Percentiles rank a stretch among this genome's conserved stretches.
These are phyloP conservation scores for Vachellia collinsii DNA, from an alignment of 306 rosid genomes.

Conservation along the genomic window DNA sequence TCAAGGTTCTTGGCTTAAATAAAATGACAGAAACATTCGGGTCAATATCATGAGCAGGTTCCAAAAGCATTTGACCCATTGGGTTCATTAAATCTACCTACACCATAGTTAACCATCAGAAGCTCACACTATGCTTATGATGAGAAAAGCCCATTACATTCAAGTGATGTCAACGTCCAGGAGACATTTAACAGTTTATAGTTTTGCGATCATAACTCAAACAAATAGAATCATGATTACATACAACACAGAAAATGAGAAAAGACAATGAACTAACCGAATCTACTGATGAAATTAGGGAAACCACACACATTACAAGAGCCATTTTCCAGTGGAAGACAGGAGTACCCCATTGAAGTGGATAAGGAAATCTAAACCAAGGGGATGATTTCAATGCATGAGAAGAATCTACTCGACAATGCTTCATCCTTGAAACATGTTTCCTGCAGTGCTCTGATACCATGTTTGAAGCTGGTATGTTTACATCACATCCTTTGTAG, in stretches of 20 bases:
- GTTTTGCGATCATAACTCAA: not conserved
- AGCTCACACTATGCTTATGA: not conserved
- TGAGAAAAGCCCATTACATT: not conserved
- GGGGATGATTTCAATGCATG: constrained; percentile 78
- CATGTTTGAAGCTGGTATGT: constrained; percentile 87
- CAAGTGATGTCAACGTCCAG: not conserved
- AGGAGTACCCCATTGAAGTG: constrained; percentile 98
- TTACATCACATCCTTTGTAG: constrained; percentile 91
- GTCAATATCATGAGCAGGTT: not conserved
- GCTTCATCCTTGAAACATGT: constrained; percentile 89
- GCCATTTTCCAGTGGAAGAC: constrained; percentile 98
- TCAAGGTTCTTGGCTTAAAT: not conserved
- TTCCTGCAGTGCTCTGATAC: constrained; percentile 89
- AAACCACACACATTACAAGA: constrained; percentile 91
- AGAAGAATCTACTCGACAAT: constrained; percentile 92
- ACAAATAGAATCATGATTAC: not conserved
- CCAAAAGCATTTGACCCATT: not conserved
- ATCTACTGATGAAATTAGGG: constrained; percentile 90
- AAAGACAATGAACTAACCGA: constrained; percentile 78
- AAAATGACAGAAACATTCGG: not conserved
- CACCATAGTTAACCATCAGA: not conserved
- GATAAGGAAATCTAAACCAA: constrained; percentile 99
- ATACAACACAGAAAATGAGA: constrained; percentile 31
- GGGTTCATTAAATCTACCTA: not conserved
- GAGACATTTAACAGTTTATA: not conserved